Evolutionary conservation across 2,329 filamentous ascomycete species (phyloP).

Genomic region (Metarhizium sp.): DNA sequence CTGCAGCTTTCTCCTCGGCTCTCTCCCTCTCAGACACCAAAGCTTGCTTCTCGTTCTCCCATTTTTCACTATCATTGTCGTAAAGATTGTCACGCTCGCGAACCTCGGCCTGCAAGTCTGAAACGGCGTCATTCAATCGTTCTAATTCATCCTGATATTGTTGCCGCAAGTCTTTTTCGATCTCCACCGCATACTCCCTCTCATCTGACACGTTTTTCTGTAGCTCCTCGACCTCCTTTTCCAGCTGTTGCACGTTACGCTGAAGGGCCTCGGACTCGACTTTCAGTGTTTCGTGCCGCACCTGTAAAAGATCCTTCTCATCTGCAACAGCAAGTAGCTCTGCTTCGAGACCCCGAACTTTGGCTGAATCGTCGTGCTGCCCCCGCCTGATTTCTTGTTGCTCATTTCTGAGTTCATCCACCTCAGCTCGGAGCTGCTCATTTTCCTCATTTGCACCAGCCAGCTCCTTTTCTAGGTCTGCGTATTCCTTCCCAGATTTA

Average conservation of each 20-base stretch:
- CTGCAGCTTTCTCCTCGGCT: conserved; percentile 57
- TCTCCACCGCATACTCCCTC: conserved; percentile 47
- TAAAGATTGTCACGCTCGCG: conserved; percentile 62
- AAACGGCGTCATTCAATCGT: conserved; percentile 48
- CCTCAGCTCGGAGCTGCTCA: conserved; percentile 31
- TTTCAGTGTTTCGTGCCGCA: conserved; percentile 57
- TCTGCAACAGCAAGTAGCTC: conserved; percentile 50
- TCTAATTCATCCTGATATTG: conserved; percentile 38
- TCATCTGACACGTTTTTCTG: conserved; percentile 42
- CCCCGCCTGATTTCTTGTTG: conserved; percentile 19
- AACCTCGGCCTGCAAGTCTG: conserved; percentile 52
- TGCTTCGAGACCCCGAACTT: conserved; percentile 45
- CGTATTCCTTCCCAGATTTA: conserved; percentile 37
- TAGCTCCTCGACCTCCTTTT: conserved; percentile 36
- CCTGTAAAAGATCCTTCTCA: conserved; percentile 62
- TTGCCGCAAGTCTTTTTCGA: conserved; percentile 48
- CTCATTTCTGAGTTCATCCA: conserved; percentile 30
- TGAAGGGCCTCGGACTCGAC: conserved; percentile 59
- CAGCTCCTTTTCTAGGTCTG: conserved; percentile 42
- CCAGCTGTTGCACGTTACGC: conserved; percentile 46
- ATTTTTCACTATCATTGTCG: conserved; percentile 62
- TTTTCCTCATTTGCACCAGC: conserved; percentile 36
- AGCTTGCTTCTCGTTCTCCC: conserved; percentile 54
- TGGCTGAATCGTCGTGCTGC: conserved; percentile 31
- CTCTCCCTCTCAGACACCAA: conserved; percentile 57